Evolutionary conservation across 768 basidiomycete genomes (phyloP), one percentile per base, ranked within the genome.

Genomic region (Suillus subluteus): DNA sequence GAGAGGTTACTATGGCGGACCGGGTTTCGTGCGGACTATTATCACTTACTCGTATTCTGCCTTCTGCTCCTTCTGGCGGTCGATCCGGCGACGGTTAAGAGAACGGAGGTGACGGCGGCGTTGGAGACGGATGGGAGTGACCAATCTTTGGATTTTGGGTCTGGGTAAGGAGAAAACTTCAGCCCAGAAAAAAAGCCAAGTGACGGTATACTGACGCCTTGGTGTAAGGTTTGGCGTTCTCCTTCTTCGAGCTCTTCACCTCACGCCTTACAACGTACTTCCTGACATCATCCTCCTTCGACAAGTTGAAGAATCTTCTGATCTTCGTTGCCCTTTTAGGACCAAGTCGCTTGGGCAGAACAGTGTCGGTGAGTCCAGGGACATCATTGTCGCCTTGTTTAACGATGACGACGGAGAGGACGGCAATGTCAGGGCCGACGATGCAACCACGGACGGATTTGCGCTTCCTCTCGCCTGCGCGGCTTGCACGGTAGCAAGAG

Each of bases 391-490:
- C 95, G 65, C 97, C 97, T 83, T 98, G 92, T 87, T 98, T 98
- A 82, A 98, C 94, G 73, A 99, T 91, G 78, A 96, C 90, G 70
- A 96, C 84, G 61, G 93, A 91, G 71, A 99, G 88, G 68, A 98
- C 96, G 64, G 95, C 91, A 73, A 99, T 98, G 80, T 99, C 96
- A 76, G 95, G 87, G 71, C 93, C 95, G 78, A 98, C 94, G 81
- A 99, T 98, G 86, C 96, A 98, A 41, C 97, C 97, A 69, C 97
- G 93, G 68, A 99, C 94, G 74, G 96, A 98, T 83, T 99, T 99
- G 86, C 97, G 93, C 87, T 94, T 96, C 82, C 97, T 94, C 83
- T 99, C 96, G 76, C 97, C 97, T 59, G 85, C 81, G 80, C 96
- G 93, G 76, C 96, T 93, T 71, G 85, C 80, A 73, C 97, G 95